Evolutionary conservation across 495 filamentous ascomycete genomes (phyloP), one percentile per base, ranked within the genome.

Genomic region (Aspergillus wentii): DNA sequence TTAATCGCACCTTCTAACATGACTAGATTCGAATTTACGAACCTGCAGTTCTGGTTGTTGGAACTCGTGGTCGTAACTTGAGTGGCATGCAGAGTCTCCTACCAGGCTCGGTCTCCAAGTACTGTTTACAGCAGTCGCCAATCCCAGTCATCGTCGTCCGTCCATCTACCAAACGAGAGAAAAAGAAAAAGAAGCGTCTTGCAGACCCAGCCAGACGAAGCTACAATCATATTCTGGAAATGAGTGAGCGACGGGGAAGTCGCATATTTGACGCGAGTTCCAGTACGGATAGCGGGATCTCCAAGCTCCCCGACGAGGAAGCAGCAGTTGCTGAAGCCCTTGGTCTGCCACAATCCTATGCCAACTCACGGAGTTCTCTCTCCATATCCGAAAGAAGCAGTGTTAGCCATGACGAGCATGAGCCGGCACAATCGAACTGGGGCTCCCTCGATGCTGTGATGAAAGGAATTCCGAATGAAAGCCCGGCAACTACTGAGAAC

Each of bases 61-160:
- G 92, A 22, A 97, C 92, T 2, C 76, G 85, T 42, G 92, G 92
- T 30, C 79, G 88, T 35, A 89, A 81, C 33, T 71, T 96, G 5
- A 86, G 86, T 26, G 89, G 92, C 33, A 76, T 97, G 19, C 89
- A 95, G 61, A 85, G 86, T 30, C 74, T 97, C n/a, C 74, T 96
- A 18, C 85, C 84, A 10, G 92, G 88, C 46, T 95, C 88, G 0
- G 88, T 97, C 38, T 95, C 88, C 18, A 95, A 96, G 53, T 98
- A 94, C 67, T 96, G 92, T 48, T 74, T 96, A 9, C 91, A 97
- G 56, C 86, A 94, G 60, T 95, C 87, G 6, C 92, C 92, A 1
- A 86, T 98, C 14, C 92, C 92, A n/a, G 91, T 96, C 2, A 88
- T 96, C 23, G 94, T 98, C 20, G 92, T 97, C 25, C 80, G 92